Base-by-base conservation (phyloP, 176 grass and related monocot genomes). In the Secale cereale region DNA sequence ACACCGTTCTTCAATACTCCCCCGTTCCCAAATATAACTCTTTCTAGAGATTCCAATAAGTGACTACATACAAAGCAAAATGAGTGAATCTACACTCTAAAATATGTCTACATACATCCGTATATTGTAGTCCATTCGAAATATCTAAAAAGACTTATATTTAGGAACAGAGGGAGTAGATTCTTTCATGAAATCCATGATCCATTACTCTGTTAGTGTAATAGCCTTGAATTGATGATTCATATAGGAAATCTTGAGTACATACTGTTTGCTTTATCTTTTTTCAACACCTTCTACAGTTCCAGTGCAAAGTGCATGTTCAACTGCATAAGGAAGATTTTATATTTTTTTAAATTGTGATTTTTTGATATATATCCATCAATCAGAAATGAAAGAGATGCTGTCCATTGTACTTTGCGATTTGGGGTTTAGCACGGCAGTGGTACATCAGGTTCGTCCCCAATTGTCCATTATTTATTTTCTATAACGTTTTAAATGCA, bases 301-400 rank as follows among this genome's bases (percentile, higher is more conserved):
- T 82, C 36, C 16, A 59, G 56, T 28, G 35, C 56, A 22, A 63
- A 59, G 37, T 79, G 8, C 40, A 26, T 78, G 26, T 30, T 85
- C 29, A 19, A 4, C 66, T 78, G 56, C 13, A 41, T 57, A 78
- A 73, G 6, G 35, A 8, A 40, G 9, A 30, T 73, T 73, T 15
- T 72, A 8, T 74, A n/a, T 8, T 39, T 60, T 66, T 86, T 83
- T 8, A 8, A 23, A 13, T 80, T 10, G 13, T 67, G 23, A 80
- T 75, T 37, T 84, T 56, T 63, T 88, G 36, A 86, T 14, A 45
- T 82, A 64, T 64, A 50, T 77, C 71, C 25, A 86, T 91, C 31
- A 3, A 46, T 25, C 91, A 98, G 96, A 98, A 94, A 94, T 98
- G 78, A 98, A 92, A 76, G 96, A 98, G 68, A 92, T 95, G 89